Base-by-base conservation (phyloP, 1,284 basidiomycete species). In the Ceratobasidium theobromae region DNA sequence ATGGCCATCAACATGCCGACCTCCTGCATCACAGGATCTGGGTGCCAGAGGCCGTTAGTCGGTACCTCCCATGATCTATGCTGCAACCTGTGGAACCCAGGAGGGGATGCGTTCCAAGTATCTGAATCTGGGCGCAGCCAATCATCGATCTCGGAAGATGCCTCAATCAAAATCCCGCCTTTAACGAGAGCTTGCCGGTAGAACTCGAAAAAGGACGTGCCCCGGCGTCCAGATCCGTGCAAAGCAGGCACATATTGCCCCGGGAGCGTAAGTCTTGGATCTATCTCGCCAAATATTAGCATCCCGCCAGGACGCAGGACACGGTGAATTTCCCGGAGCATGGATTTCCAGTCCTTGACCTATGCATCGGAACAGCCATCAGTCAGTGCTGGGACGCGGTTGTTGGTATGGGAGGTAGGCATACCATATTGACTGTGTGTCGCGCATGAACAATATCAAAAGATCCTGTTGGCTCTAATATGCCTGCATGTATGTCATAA, bases 401-500 rank as follows among this genome's bases (percentile, higher is more conserved):
- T 8, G 21, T 32, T 11, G 55, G 32, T 25, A 12, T 27, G 45
- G 30, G 27, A 25, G 27, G 2, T 16, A 8, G 35, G n/a, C 55
- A 18, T 23, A 60, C 55, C 55, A 60, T 60, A 32, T 40, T 58
- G 38, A 58, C 35, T 23, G 60, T 66, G 27, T 62, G 52, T 8
- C 68, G 64, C 21, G 68, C 68, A 49, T 69, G 68, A 11, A 69
- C 65, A 27, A 62, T 52, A 28, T 69, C 68, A 67, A 66, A 69
- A 3, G 53, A 32, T 23, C 33, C 54, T 40, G 57, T 55, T 16
- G 58, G 30, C 65, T 64, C 53, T 52, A 60, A 38, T 66, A 69
- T 48, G 28, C 64, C 55, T 6, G 55, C 55, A 18, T 65, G 68
- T 40, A 69, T 62, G 49, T 69, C 66, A 49, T 69, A 69, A 18